phyloP scores from a whole-genome alignment of 345 rosid species.

The Erodium maritimum region DNA sequence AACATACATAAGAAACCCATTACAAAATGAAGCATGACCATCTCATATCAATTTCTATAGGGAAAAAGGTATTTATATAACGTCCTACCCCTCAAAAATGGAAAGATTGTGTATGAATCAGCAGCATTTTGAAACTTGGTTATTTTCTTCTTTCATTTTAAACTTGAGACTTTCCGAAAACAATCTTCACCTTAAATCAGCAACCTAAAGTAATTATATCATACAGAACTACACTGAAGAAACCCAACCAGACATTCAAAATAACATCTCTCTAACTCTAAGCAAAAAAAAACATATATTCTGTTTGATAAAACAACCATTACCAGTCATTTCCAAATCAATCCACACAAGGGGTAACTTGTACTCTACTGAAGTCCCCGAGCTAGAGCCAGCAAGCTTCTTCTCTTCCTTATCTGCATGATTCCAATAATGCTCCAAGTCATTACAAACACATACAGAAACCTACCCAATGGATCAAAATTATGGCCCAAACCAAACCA shows the following conservation, averaged over 20 bases:
- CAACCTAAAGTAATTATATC: background rate
- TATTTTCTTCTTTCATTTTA: background rate
- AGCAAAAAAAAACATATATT: background rate
- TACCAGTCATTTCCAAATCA: conserved; percentile 95
- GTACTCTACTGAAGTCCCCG: conserved; percentile 13
- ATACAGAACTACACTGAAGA: background rate
- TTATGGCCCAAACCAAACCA: too few relatives aligned
- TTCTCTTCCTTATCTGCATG: conserved; percentile 7
- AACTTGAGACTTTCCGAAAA: background rate
- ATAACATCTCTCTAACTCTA: background rate
- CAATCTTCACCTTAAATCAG: background rate
- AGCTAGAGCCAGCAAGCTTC: conserved; percentile 9
- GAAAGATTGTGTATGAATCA: background rate
- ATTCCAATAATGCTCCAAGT: too few relatives aligned
- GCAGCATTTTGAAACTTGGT: background rate
- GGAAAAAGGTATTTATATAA: too few relatives aligned
- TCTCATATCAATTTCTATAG: too few relatives aligned
- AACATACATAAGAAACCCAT: background rate
- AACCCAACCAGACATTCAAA: background rate
- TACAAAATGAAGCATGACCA: background rate
- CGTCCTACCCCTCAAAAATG: background rate
- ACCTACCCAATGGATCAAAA: background rate
- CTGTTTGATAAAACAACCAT: background rate
- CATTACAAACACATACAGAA: too few relatives aligned
- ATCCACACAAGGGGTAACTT: conserved; percentile 88